Conservation (phyloP, 331 rosid species). For the Malus hybrid region DNA sequence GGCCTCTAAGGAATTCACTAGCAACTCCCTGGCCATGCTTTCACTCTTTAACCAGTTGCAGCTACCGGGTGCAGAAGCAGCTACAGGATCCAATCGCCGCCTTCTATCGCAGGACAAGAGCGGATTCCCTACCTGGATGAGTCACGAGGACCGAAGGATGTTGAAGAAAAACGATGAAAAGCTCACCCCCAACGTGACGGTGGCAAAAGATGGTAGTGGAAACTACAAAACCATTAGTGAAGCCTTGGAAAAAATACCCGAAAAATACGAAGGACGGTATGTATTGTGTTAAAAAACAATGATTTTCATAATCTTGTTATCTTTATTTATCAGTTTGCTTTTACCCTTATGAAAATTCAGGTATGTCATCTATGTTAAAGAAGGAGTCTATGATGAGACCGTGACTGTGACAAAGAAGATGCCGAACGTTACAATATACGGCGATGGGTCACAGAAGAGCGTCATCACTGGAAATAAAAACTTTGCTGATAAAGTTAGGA, state of each 20-base stretch:
- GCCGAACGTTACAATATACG: slow-evolving; percentile 69
- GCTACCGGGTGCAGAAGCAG: not conserved
- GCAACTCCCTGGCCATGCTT: slow-evolving; percentile 74
- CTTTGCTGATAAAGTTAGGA: slow-evolving; percentile 54
- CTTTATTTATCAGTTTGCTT: not conserved
- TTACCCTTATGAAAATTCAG: slow-evolving; percentile 26
- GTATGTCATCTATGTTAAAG: slow-evolving; percentile 65
- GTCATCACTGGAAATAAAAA: slow-evolving; percentile 70
- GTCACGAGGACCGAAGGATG: slow-evolving; percentile 41
- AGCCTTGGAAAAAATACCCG: slow-evolving; percentile 55
- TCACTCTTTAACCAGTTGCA: slow-evolving; percentile 27
- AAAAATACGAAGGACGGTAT: slow-evolving; percentile 56
- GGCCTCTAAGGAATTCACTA: slow-evolving; percentile 41
- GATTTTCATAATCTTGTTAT: not conserved
- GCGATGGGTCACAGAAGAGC: slow-evolving; percentile 90
- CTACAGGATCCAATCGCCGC: slow-evolving; percentile 13
- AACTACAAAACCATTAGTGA: slow-evolving; percentile 55
- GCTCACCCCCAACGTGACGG: slow-evolving; percentile 66
- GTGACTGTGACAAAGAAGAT: slow-evolving; percentile 52
- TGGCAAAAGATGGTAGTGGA: slow-evolving; percentile 74
- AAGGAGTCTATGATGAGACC: slow-evolving; percentile 62
- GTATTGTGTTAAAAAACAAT: not conserved
- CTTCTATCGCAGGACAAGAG: slow-evolving; percentile 30
- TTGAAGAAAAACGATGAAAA: slow-evolving; percentile 43
- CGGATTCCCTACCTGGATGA: slow-evolving; percentile 55